Conservation (phyloP, 2,329 filamentous ascomycete species). For the Teratosphaeria gauchensis region DNA sequence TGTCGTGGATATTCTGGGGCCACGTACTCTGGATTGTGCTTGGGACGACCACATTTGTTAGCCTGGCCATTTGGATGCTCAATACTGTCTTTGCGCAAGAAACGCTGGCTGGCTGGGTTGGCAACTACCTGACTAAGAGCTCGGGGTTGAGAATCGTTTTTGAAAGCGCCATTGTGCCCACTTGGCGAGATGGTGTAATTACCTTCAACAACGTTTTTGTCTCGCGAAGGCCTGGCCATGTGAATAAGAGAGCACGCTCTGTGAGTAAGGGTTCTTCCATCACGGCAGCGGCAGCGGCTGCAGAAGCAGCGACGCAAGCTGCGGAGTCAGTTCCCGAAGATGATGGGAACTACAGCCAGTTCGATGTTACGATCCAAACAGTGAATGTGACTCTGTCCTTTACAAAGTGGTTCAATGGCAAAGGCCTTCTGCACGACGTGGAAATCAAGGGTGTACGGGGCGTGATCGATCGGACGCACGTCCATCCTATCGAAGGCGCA, state of each 20-base stretch:
- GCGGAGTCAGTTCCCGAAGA: constrained; percentile 45
- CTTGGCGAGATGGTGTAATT: constrained; percentile 91
- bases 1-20: constrained; percentile 89
- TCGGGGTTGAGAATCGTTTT: constrained; percentile 91
- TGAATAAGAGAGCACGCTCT: constrained; percentile 37
- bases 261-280: constrained; percentile 88
- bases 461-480: constrained; percentile 79
- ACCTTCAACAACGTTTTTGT: constrained; percentile 96
- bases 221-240: constrained; percentile 77
- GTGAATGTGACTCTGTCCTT: constrained; percentile 96
- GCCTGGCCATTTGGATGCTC: constrained; percentile 76
- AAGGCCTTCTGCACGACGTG: constrained; percentile 80
- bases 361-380: constrained; percentile 87
- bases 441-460: constrained; percentile 90
- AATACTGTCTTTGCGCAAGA: constrained; percentile 98
- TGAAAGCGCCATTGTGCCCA: constrained; percentile 93
- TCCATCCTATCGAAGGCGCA: constrained; percentile 51
- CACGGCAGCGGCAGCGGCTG: constrained; percentile 74
- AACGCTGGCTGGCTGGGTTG: constrained; percentile 84
- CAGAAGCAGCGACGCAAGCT: constrained; percentile 48
- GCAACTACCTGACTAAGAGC: constrained; percentile 89
- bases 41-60: constrained; percentile 95
- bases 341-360: constrained; percentile 95
- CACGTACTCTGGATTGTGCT: constrained; percentile 94
- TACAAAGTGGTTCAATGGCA: constrained; percentile 98